Evolutionary conservation across 2,329 filamentous ascomycete species (phyloP), one percentile per base, ranked within the genome.

Genomic region (Beauveria sp.): DNA sequence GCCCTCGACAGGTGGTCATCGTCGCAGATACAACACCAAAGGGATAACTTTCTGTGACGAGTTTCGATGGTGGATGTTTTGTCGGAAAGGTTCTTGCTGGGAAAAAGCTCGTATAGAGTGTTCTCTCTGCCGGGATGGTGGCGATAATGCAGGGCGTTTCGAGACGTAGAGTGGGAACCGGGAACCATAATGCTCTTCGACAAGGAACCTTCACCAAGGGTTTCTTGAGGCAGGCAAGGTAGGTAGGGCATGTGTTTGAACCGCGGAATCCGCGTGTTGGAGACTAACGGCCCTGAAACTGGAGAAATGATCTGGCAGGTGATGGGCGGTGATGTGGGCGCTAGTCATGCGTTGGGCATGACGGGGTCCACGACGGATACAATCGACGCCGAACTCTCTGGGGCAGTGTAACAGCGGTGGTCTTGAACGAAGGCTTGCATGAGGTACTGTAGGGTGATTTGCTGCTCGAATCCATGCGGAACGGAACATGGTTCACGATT

Each of bases 1-100:
- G 30, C 18, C 18, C 48, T 14, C 8, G 40, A 14, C 22, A 12
- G 37, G 20, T 22, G 8, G 7, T 30, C 20, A 20, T 16, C 37
- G 52, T 55, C 20, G 24, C 53, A 44, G 53, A 44, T 44, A 30
- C 24, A 28, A 26, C 16, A 2, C 40, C 24, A 28, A 55, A 44
- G 24, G 41, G 43, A 47, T 40, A 5, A 37, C 22, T 37, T 37
- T 56, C 54, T 56, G 54, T 24, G 54, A 56, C 55, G 55, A 58
- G 55, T 58, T 58, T 58, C 55, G 34, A 37, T 30, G 28, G 37
- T 51, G 46, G 37, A n/a, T 47, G 44, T 22, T 46, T n/a, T 55
- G 41, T 14, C 26, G 12, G 41, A 37, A 52, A 37, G 10, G 5
- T 41, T 22, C 46, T 22, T 55, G 40, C 41, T 46, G 22, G 41